Conservation (phyloP, 768 basidiomycete genomes). For the Auricularia auricula-judae region DNA sequence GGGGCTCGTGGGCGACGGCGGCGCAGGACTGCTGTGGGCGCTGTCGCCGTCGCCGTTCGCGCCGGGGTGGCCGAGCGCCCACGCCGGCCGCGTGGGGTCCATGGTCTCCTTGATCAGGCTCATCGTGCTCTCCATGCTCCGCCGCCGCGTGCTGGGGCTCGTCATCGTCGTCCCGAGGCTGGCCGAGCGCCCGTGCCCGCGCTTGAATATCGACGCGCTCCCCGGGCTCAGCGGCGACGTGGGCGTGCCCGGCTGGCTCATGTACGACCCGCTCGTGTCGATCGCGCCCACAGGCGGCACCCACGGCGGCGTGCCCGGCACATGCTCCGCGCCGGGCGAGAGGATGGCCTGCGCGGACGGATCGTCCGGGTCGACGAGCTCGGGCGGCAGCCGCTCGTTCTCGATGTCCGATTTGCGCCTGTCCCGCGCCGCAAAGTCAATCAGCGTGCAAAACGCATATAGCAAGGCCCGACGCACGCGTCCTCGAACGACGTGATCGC, state of each 20-base stretch:
- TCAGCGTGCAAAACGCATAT: background rate
- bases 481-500: constrained; percentile 35
- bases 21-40: background rate
- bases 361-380: constrained; percentile 28
- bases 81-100: constrained; percentile 51
- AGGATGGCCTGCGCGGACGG: constrained; percentile 12
- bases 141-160: constrained; percentile 81
- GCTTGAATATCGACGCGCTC: constrained; percentile 32
- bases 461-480: constrained; percentile 21
- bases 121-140: constrained; percentile 93
- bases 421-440: background rate
- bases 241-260: constrained; percentile 8
- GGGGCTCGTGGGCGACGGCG: background rate
- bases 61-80: constrained; percentile 16
- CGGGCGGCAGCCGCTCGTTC: constrained; percentile 38
- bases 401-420: constrained; percentile 36
- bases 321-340: constrained; percentile 38
- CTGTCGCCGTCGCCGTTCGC: background rate
- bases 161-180: constrained; percentile 94
- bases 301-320: constrained; percentile 14
- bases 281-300: constrained; percentile 5
- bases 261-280: constrained; percentile 1
- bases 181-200: constrained; percentile 64
- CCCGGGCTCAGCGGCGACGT: constrained; percentile 10
- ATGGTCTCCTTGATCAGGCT: constrained; percentile 87